Evolutionary conservation across 83 land plant genomes (phyloP).

Genomic region (Picea abies): DNA sequence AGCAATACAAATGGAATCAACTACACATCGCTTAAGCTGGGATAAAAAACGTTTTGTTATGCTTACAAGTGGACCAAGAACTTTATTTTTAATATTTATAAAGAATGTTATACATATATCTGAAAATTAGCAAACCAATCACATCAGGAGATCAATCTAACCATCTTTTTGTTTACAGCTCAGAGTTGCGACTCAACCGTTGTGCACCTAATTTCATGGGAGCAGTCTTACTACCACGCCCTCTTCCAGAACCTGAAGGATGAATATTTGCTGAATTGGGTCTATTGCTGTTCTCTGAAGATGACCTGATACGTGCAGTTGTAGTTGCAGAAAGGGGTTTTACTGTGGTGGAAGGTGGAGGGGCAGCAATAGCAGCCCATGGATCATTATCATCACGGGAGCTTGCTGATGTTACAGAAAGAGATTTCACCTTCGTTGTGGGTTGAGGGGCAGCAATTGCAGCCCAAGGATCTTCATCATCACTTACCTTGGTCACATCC

Average conservation of each 20-base stretch:
- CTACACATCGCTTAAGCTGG: not conserved
- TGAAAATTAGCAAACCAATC: not conserved
- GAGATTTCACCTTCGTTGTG: constrained; percentile 37
- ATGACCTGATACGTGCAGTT: constrained; percentile 14
- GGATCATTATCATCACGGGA: constrained; percentile 68
- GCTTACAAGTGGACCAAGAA: constrained; percentile 2
- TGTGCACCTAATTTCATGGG: constrained; percentile 87
- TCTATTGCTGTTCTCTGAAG: constrained; percentile 18
- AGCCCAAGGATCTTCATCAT: constrained; percentile 86
- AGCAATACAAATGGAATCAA: not conserved
- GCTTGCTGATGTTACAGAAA: constrained; percentile 28
- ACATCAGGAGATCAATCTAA: not conserved
- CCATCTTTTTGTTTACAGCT: not conserved
- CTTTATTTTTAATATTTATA: not conserved
- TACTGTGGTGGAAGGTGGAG: constrained; percentile 74
- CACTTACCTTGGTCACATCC: constrained; percentile 15
- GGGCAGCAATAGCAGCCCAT: constrained; percentile 97
- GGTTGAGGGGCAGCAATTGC: constrained; percentile 85
- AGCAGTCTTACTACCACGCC: constrained; percentile 69
- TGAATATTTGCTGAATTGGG: constrained; percentile 44
- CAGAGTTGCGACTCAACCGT: constrained; percentile 66
- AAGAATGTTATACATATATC: constrained; percentile 15
- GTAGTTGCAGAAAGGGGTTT: constrained; percentile 57
- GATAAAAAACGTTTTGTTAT: not conserved
- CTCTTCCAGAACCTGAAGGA: constrained; percentile 52